Base-by-base conservation (phyloP, 768 basidiomycete genomes). In the Saitozyma sp. region DNA sequence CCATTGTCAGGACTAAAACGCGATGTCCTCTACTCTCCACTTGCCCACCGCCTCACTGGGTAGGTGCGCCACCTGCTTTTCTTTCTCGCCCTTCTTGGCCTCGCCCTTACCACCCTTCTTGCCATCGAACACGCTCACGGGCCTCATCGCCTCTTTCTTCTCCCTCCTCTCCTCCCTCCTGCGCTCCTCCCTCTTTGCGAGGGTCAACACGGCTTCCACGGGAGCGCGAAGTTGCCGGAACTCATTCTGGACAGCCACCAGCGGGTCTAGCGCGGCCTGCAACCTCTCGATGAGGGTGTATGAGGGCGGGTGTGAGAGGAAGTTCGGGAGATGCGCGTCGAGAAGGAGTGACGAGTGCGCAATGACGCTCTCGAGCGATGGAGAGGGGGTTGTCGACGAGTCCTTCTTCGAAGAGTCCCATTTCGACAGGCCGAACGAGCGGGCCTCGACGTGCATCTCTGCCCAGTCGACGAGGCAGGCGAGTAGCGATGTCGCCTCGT, bases 291-390 rank as follows among this genome's bases (percentile, higher is more conserved):
- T 65, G 39, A 69, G 65, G 2, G 59, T 17, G 38, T 72, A 68
- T 7, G 78, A 68, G 8, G 75, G 70, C 20, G 55, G 41, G 49
- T 75, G 61, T 10, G 73, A 59, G 7, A 77, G 58, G 59, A 77
- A 66, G n/a, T 61, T 53, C 8, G 74, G 76, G 10, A 77, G 66
- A 61, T 73, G 74, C 14, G 79, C 63, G 62, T 76, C 75, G 16
- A 78, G 68, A 13, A 76, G 53, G 10, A 75, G 59, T 16, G 66
- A 67, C 9, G 70, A 62, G 60, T 75, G 76, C 11, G 62, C 55
- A 46, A 76, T 65, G 20, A 75, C 48, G 50, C 52, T 17, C 16
- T 54, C 55, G 43, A 50, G 42, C 45, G 29, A 29, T 29, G 29
- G 29, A 40, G 51, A 50, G 41, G 62, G 56, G 11, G 61, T 54